Percentiles rank a stretch among this genome's conserved stretches.
Evolutionary conservation across 1,284 basidiomycete genomes (phyloP).

Genomic region (Marasmius oreades): DNA sequence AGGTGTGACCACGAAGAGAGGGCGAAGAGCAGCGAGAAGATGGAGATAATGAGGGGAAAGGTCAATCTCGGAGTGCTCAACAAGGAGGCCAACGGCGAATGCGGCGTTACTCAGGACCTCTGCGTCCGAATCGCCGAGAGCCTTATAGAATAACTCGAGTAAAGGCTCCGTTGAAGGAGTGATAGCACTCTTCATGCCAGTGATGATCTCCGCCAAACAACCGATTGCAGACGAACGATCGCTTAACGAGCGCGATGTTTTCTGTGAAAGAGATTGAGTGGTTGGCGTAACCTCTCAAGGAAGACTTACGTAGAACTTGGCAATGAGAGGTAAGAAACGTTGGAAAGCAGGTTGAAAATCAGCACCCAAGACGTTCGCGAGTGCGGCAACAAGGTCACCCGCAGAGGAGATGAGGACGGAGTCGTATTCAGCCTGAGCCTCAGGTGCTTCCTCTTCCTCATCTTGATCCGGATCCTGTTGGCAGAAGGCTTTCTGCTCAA

Average conservation of each 20-base stretch:
- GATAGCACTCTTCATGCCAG: constrained; percentile 85
- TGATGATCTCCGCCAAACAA: constrained; percentile 93
- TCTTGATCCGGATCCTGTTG: constrained; percentile 97
- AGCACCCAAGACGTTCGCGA: constrained; percentile 82
- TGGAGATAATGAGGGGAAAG: constrained; percentile 80
- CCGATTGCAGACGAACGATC: constrained; percentile 95
- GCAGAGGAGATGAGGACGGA: constrained; percentile 94
- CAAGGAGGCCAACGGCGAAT: constrained; percentile 89
- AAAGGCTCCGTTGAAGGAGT: constrained; percentile 87
- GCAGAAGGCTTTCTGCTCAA: constrained; percentile 92
- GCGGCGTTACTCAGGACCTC: constrained; percentile 97
- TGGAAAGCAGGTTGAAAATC: constrained; percentile 87
- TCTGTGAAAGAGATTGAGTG: constrained; percentile 38
- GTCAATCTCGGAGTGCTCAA: constrained; percentile 86
- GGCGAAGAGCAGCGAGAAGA: constrained; percentile 79
- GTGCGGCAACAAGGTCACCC: constrained; percentile 89
- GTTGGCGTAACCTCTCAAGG: not conserved
- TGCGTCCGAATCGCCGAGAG: constrained; percentile 81
- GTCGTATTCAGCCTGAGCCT: constrained; percentile 95
- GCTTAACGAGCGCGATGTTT: constrained; percentile 81
- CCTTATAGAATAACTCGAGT: constrained; percentile 80
- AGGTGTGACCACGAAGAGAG: constrained; percentile 73
- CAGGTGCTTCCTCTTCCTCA: constrained; percentile 75
- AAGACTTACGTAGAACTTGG: constrained; percentile 85
- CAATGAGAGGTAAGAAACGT: constrained; percentile 86